Evolutionary conservation across 1,284 basidiomycete genomes (phyloP).

Genomic region (Naganishia albida): DNA sequence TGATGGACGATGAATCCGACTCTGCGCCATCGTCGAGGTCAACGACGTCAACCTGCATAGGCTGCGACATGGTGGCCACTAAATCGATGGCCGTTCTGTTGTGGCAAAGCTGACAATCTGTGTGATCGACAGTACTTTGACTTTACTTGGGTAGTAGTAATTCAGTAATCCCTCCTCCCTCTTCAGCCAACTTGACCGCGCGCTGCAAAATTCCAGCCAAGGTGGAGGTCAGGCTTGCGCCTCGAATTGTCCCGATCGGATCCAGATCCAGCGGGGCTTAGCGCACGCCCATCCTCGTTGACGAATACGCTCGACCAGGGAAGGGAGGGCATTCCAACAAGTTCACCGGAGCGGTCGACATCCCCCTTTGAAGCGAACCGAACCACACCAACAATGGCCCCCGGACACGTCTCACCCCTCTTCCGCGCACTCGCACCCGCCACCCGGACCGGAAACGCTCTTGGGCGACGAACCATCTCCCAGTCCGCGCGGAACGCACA

Average conservation of each 20-base stretch:
- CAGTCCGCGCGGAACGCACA: slow-evolving; percentile 4
- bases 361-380: neutral
- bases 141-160: neutral
- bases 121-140: slow-evolving; percentile 27
- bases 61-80: slow-evolving; percentile 22
- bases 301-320: neutral
- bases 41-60: slow-evolving; percentile 30
- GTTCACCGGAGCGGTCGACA: too few relatives aligned
- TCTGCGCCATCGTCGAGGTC: slow-evolving; percentile 17
- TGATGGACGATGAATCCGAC: slow-evolving; percentile 20
- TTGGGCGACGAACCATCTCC: slow-evolving; percentile 10
- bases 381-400: slow-evolving; percentile 11
- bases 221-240: slow-evolving; percentile 2
- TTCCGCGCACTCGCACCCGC: slow-evolving; percentile 18
- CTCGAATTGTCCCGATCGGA: neutral
- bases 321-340: neutral
- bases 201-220: neutral
- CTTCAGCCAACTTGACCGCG: neutral
- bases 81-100: neutral
- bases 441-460: neutral
- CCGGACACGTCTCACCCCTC: slow-evolving; percentile 10
- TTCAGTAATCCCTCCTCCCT: too few relatives aligned
- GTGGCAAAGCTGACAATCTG: slow-evolving; percentile 22
- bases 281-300: neutral
- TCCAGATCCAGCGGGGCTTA: neutral